Evolutionary conservation across 768 basidiomycete genomes (phyloP).

Genomic region (Leccinum longicurvipes): DNA sequence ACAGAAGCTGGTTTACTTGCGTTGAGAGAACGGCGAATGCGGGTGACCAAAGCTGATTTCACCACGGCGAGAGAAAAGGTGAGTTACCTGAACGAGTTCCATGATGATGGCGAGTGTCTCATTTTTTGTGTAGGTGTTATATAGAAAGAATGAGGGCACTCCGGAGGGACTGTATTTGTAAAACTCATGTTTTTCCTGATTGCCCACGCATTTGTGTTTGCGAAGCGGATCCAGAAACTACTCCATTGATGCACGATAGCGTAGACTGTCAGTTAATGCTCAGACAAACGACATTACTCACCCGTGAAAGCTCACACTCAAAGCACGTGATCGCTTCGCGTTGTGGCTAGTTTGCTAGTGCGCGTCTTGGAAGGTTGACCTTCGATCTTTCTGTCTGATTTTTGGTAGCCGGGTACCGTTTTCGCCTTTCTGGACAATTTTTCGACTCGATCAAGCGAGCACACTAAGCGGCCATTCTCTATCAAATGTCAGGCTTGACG

Average conservation of each 20-base stretch:
- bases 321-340: background rate
- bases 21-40: slow-evolving; percentile 90
- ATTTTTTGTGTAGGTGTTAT: slow-evolving; percentile 57
- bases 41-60: slow-evolving; percentile 90
- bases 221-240: background rate
- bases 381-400: background rate
- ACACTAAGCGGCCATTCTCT: background rate
- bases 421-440: background rate
- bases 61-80: slow-evolving; percentile 93
- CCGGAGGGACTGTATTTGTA: slow-evolving; percentile 87
- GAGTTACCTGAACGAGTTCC: slow-evolving; percentile 11
- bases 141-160: slow-evolving; percentile 97
- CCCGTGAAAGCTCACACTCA: too few species aligned
- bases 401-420: background rate
- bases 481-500: slow-evolving; percentile 1
- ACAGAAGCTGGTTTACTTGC: slow-evolving; percentile 98
- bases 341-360: background rate
- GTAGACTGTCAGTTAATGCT: background rate
- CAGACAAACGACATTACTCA: background rate
- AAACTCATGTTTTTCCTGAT: slow-evolving; percentile 9
- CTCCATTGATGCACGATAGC: background rate
- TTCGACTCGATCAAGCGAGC: background rate
- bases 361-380: too few species aligned
- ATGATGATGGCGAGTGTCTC: slow-evolving; percentile 10
- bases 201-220: background rate